These are phyloP conservation scores for Jaenimonas drosophilae DNA, from an alignment of 208 protist species.

Conservation along the genomic window DNA sequence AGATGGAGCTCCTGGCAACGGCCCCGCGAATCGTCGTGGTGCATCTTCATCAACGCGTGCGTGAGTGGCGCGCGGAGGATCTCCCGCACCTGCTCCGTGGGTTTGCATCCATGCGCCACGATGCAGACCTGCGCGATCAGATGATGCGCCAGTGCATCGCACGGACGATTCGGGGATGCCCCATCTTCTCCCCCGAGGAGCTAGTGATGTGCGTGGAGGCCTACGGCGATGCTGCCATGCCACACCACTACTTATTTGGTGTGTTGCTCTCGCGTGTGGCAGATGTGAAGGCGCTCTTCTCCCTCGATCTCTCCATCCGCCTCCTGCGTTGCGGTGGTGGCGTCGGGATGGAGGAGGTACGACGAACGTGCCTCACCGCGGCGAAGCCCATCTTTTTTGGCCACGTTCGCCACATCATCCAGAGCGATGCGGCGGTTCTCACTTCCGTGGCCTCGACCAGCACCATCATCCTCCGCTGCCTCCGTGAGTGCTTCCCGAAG, in stretches of 20 bases:
- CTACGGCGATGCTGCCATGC: slow-evolving; percentile 40
- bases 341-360: slow-evolving; percentile 16
- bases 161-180: slow-evolving; percentile 37
- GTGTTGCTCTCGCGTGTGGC: slow-evolving; percentile 56
- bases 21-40: too few relatives aligned
- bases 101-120: too few relatives aligned
- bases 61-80: too few relatives aligned
- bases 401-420: slow-evolving; percentile 53
- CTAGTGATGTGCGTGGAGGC: slow-evolving; percentile 62
- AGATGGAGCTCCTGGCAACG: too few relatives aligned
- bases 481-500: slow-evolving; percentile 62
- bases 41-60: too few relatives aligned
- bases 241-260: slow-evolving; percentile 65
- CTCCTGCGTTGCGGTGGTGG: slow-evolving; percentile 48
- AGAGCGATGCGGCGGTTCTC: slow-evolving; percentile 53
- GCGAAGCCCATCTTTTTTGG: slow-evolving; percentile 55
- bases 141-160: slow-evolving; percentile 51
- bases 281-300: slow-evolving; percentile 42
- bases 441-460: slow-evolving; percentile 36
- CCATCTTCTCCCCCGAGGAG: slow-evolving; percentile 27
- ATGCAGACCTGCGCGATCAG: slow-evolving; percentile 22
- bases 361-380: slow-evolving; percentile 53
- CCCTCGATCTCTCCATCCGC: slow-evolving; percentile 48
- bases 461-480: slow-evolving; percentile 40
- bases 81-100: too few relatives aligned